Percentiles rank a stretch among this genome's conserved stretches.
Evolutionary conservation across 2,329 filamentous ascomycete species (phyloP).

Genomic region (Pestalotiopsis sp.): DNA sequence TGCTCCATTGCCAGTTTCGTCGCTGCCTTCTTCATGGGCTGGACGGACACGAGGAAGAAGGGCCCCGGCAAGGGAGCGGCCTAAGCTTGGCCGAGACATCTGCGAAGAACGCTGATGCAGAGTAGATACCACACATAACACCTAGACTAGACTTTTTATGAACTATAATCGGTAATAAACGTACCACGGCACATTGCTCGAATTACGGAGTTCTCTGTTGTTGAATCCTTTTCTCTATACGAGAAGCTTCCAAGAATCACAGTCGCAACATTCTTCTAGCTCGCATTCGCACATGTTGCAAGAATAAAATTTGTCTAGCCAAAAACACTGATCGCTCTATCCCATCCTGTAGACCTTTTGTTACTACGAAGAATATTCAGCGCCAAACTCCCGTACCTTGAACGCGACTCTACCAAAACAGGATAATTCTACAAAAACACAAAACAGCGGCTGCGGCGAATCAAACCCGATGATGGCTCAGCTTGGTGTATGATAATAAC

Average conservation of each 20-base stretch:
- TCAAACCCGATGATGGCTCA: background rate
- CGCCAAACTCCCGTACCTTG: background rate
- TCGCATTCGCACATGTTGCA: too few species aligned
- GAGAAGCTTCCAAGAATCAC: too few species aligned
- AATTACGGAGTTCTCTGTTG: too few species aligned
- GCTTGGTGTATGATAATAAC: background rate
- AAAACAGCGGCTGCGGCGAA: background rate
- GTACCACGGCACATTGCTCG: background rate
- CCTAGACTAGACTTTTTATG: background rate
- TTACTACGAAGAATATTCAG: background rate
- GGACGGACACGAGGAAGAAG: constrained; percentile 20
- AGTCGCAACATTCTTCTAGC: too few species aligned
- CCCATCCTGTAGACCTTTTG: background rate
- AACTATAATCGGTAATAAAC: background rate
- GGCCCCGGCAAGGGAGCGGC: background rate
- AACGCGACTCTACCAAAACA: background rate
- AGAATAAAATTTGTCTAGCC: too few species aligned
- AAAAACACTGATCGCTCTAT: background rate
- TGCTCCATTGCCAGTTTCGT: constrained; percentile 22
- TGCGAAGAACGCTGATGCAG: background rate
- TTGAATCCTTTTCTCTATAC: too few species aligned
- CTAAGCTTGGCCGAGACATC: background rate
- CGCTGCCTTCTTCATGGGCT: constrained; percentile 28
- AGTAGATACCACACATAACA: background rate
- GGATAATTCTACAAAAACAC: background rate